Percentiles rank a stretch among this genome's conserved stretches.
Evolutionary conservation across 306 rosid species (phyloP).

Genomic region (Vicia sativa): DNA sequence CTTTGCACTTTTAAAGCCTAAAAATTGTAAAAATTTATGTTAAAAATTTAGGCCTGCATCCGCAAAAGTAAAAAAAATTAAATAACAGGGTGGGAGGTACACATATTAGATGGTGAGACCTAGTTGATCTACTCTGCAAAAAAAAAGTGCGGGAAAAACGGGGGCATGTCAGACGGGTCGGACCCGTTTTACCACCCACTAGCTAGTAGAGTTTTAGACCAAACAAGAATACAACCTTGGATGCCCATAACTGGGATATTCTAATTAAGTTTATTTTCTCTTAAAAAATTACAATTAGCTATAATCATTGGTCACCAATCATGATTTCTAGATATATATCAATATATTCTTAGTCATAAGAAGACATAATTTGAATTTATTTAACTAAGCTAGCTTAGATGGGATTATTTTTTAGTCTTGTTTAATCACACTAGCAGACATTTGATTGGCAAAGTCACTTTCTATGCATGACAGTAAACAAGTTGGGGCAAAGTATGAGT

Average conservation of each 20-base stretch:
- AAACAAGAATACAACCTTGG: slow-evolving; percentile 19
- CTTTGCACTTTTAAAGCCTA: too few relatives aligned
- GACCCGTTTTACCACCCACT: too few relatives aligned
- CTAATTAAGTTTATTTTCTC: slow-evolving; percentile 3
- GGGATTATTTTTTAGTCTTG: background rate
- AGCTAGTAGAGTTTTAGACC: background rate
- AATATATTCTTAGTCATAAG: slow-evolving; percentile 12
- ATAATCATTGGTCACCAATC: background rate
- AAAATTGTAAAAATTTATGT: too few relatives aligned
- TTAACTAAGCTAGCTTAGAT: slow-evolving; percentile 11
- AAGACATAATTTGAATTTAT: slow-evolving; percentile 2
- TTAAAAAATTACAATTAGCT: slow-evolving; percentile 23
- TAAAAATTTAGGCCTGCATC: too few relatives aligned
- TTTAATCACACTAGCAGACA: slow-evolving; percentile 1
- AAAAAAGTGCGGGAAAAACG: too few relatives aligned
- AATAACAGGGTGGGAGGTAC: too few relatives aligned
- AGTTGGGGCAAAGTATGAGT: slow-evolving; percentile 27
- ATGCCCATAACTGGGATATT: slow-evolving; percentile 30
- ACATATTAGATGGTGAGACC: too few relatives aligned
- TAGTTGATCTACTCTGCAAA: too few relatives aligned
- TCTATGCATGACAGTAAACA: slow-evolving; percentile 29
- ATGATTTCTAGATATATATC: background rate
- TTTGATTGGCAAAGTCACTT: slow-evolving; percentile 27
- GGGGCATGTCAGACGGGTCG: too few relatives aligned
- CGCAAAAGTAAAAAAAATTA: too few relatives aligned